These are phyloP conservation scores for Paramecium octaurelia DNA, from an alignment of 73 alveolate genomes.

Conservation along the genomic window DNA sequence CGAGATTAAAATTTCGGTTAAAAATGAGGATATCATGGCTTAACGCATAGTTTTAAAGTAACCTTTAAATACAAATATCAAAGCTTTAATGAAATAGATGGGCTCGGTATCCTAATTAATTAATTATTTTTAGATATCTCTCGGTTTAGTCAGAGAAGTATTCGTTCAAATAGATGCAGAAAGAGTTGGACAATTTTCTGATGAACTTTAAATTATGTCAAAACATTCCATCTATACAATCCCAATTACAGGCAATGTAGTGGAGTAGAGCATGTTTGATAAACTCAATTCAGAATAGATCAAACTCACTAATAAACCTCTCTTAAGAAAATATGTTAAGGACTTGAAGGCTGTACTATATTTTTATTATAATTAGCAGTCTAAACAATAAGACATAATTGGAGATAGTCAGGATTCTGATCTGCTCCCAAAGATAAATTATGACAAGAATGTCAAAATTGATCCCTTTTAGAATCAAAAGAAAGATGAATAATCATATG, in stretches of 20 bases:
- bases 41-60: conserved; percentile 71
- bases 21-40: conserved; percentile 84
- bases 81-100: conserved; percentile 50
- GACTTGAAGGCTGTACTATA: conserved; percentile 30
- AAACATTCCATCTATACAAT: conserved; percentile 77
- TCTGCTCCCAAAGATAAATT: conserved; percentile 51
- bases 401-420: conserved; percentile 63
- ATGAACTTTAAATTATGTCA: conserved; percentile 71
- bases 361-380: background rate
- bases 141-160: conserved; percentile 75
- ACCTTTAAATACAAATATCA: conserved; percentile 65
- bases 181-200: conserved; percentile 66
- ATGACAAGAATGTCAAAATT: conserved; percentile 22
- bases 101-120: conserved; percentile 63
- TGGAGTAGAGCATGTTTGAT: conserved; percentile 47
- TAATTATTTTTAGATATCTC: conserved; percentile 58
- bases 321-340: conserved; percentile 33
- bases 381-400: conserved; percentile 24
- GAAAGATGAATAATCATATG: conserved; percentile 30
- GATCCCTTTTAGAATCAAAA: conserved; percentile 18
- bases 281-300: conserved; percentile 49
- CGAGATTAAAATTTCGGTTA: conserved; percentile 66
- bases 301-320: conserved; percentile 44
- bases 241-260: conserved; percentile 73
- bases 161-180: conserved; percentile 56